Percentiles rank a stretch among this genome's conserved stretches.
These are phyloP conservation scores for Neofusicoccum umdonicola DNA, from an alignment of 2,329 filamentous ascomycete genomes.

Conservation along the genomic window DNA sequence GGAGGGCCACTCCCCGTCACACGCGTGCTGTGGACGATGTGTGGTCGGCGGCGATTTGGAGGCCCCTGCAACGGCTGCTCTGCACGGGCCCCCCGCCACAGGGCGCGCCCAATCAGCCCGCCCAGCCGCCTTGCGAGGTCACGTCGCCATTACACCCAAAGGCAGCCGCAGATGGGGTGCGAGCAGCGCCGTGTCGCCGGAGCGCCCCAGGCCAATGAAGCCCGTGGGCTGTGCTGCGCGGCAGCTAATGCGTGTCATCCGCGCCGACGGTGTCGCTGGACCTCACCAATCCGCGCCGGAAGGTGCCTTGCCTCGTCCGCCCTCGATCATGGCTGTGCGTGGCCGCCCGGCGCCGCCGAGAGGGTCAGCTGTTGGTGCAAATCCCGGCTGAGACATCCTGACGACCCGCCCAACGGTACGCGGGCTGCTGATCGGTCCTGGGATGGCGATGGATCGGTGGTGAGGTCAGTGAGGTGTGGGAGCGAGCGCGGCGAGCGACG, in stretches of 20 bases:
- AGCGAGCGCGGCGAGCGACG: not conserved
- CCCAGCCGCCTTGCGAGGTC: not conserved
- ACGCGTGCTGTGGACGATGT: not conserved
- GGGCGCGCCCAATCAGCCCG: not conserved
- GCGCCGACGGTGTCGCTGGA: not conserved
- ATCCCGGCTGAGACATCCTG: not conserved
- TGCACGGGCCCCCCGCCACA: not conserved
- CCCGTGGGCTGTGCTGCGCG: not conserved
- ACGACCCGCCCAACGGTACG: not conserved
- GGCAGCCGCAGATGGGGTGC: not conserved
- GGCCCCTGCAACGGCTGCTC: not conserved
- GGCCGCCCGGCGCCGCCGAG: slow-evolving; percentile 8
- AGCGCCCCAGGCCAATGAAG: slow-evolving; percentile 2
- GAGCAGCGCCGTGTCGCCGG: not conserved
- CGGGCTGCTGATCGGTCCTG: not conserved
- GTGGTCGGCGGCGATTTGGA: not conserved
- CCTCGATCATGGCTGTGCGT: slow-evolving; percentile 11
- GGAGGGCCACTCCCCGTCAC: not conserved
- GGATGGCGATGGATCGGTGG: not conserved
- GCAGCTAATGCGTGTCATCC: slow-evolving; percentile 16
- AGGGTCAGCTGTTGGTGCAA: not conserved
- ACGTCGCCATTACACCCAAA: not conserved
- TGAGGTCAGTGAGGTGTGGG: not conserved
- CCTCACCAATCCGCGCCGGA: not conserved
- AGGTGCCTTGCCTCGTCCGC: slow-evolving; percentile 4